phyloP scores from a whole-genome alignment of 345 rosid species.

The Zanthoxylum bungeanum region DNA sequence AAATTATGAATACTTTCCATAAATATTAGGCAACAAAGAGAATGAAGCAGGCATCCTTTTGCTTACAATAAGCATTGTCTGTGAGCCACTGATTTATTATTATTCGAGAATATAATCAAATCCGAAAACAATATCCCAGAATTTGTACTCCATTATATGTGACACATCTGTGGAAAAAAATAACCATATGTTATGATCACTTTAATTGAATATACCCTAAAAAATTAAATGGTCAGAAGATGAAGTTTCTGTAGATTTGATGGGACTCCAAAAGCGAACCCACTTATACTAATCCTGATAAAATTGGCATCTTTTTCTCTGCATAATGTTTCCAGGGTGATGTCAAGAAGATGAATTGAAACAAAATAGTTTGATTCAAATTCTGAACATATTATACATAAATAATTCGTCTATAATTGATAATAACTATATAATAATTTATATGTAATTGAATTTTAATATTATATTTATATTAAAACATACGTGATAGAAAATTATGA shows the following conservation, averaged over 20 bases:
- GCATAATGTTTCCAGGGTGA: neutral
- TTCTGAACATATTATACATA: too few species aligned
- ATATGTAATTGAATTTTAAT: too few species aligned
- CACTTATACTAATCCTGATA: neutral
- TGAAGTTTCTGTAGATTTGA: neutral
- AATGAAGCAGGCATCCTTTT: conserved; percentile 6
- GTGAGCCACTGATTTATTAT: neutral
- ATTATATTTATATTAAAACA: too few species aligned
- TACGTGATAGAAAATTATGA: too few species aligned
- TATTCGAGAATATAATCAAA: neutral
- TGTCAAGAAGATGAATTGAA: neutral
- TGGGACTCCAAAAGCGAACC: neutral
- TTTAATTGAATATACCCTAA: neutral
- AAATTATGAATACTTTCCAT: neutral
- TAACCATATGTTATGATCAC: neutral
- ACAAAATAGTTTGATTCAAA: neutral
- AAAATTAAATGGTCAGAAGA: neutral
- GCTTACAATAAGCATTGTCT: neutral
- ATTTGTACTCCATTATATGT: neutral
- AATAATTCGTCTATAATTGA: neutral
- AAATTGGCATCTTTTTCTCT: neutral
- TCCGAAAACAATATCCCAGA: neutral
- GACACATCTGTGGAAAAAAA: neutral
- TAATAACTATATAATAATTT: too few species aligned
- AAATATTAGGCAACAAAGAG: conserved; percentile 2